Base-by-base conservation (phyloP, 169 alveolate genomes). In the Plasmodium cynomolgi region DNA sequence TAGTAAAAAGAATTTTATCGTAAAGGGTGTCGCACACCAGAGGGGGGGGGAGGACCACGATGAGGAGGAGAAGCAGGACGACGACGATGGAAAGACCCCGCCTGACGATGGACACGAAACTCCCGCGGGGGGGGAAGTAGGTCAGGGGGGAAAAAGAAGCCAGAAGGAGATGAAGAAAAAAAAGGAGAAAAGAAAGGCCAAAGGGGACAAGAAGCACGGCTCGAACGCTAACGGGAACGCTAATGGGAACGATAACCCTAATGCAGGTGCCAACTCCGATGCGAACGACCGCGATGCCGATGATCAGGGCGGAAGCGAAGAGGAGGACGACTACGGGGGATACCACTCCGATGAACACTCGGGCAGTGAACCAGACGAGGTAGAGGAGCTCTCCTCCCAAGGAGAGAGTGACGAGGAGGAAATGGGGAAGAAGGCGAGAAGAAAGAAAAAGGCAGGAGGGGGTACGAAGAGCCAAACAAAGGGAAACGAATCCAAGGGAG, bases 1-100 rank as follows among this genome's bases (percentile, higher is more conserved):
- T 68, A 72, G 56, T 82, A 84, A 72, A 72, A 84, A 84, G 33
- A 31, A 84, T 23, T 71, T 68, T 84, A 29, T 68, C 54, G 33
- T 71, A 72, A 84, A 41, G 11, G 17, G 34, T 71, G 9, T 17
- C 23, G 74, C 26, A 83, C 72, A 72, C 9, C 20, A 71, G 23
- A 41, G 29, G 8, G 23, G 23, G 17, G 23, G 56, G n/a, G n/a
- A 50, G 23, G n/a, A n/a, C n/a, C 44, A 37, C 44, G 44, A 3
- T 6, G 44, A 56, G 0, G 37, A 68, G n/a, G 41, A 44, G 58
- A 44, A 44, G 58, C 17, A 44, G 58, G 58, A 44, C 5, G 11
- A 68, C 8, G 23, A 11, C 54, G 29, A 37, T 54, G 83, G 44
- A 72, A 41, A 72, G n/a, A 9, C 17, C 34, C n/a, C 83, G 8